Evolutionary conservation across 1,284 basidiomycete genomes (phyloP).

Genomic region (Trichosporon sp.): DNA sequence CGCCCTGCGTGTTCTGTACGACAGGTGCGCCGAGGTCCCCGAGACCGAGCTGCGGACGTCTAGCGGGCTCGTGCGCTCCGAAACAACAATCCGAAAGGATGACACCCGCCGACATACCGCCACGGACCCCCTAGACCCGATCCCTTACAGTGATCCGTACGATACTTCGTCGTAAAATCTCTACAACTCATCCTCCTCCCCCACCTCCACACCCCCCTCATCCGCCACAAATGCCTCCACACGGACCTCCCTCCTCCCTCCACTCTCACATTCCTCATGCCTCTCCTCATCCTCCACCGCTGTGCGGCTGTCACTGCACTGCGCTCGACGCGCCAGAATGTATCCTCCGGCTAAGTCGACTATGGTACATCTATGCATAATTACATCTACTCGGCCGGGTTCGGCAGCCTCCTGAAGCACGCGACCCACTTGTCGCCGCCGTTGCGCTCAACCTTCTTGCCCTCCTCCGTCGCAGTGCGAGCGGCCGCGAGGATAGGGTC

Average conservation of each 20-base stretch:
- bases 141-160: background rate
- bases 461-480: slow-evolving; percentile 87
- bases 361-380: slow-evolving; percentile 26
- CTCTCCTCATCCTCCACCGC: background rate
- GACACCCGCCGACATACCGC: background rate
- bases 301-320: background rate
- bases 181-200: too few relatives aligned
- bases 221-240: background rate
- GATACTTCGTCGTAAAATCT: too few relatives aligned
- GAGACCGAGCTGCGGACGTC: too few relatives aligned
- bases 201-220: background rate
- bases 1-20: background rate
- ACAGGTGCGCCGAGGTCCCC: background rate
- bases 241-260: background rate
- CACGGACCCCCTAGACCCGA: background rate
- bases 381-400: slow-evolving; percentile 34
- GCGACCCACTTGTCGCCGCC: slow-evolving; percentile 74
- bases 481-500: slow-evolving; percentile 75
- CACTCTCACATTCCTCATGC: background rate
- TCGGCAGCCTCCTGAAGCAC: slow-evolving; percentile 49
- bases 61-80: background rate
- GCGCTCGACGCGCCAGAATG: slow-evolving; percentile 5
- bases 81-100: background rate
- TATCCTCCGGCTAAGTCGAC: slow-evolving; percentile 23
- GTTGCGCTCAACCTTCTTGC: slow-evolving; percentile 93